A percentile compares a stretch with the other conserved stretches of the same genome.
Conservation (phyloP, 495 filamentous ascomycete species). For the Margaritispora aquatica region DNA sequence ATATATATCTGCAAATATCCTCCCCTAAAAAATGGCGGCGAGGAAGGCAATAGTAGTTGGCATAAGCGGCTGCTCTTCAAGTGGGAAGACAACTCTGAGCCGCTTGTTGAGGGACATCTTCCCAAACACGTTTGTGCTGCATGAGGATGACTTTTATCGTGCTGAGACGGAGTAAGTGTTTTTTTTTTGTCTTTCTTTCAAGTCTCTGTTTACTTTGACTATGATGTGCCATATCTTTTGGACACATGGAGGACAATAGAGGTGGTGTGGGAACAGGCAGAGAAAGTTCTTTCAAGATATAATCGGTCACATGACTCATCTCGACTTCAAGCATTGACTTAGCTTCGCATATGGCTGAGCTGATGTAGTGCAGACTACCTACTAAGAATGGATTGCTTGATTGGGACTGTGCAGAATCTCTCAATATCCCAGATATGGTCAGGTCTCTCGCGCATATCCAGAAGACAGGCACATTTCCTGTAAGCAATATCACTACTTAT, state of each 20-base stretch:
- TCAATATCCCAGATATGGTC: slow-evolving; percentile 60
- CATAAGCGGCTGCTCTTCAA: slow-evolving; percentile 69
- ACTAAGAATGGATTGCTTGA: slow-evolving; percentile 56
- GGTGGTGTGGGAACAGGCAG: too few relatives aligned
- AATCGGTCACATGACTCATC: background rate
- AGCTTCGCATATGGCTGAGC: background rate
- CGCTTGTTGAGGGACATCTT: slow-evolving; percentile 70
- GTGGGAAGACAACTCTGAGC: slow-evolving; percentile 76
- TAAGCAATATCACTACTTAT: slow-evolving; percentile 25
- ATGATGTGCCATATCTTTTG: too few relatives aligned
- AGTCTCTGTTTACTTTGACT: background rate
- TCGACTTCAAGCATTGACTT: too few relatives aligned
- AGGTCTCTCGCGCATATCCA: slow-evolving; percentile 57
- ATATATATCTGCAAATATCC: background rate
- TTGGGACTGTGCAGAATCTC: slow-evolving; percentile 77
- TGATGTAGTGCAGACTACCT: slow-evolving; percentile 33
- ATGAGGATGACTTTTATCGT: slow-evolving; percentile 90
- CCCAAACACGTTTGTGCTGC: slow-evolving; percentile 67
- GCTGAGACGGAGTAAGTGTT: slow-evolving; percentile 57
- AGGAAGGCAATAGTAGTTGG: slow-evolving; percentile 55
- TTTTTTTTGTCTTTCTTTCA: background rate
- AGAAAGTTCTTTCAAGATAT: background rate
- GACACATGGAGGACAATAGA: too few relatives aligned
- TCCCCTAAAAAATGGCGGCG: background rate
- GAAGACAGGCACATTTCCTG: slow-evolving; percentile 56